Percentiles rank a stretch among this genome's conserved stretches.
Evolutionary conservation across 139 green algal species (phyloP).

Genomic region (Chlamydomonas incerta): DNA sequence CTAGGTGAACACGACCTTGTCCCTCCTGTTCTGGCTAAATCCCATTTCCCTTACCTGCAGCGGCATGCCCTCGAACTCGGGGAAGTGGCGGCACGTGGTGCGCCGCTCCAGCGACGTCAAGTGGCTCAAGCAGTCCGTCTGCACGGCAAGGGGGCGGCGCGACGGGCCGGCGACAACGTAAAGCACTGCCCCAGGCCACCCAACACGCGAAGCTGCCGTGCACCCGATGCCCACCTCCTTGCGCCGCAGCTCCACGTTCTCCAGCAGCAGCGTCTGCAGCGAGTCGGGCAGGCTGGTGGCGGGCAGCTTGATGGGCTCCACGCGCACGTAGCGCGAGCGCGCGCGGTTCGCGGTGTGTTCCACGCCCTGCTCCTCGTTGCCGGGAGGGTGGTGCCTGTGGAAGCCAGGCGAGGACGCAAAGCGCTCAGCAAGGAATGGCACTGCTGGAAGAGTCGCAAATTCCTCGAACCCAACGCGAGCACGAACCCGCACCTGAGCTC

Average conservation of each 20-base stretch:
- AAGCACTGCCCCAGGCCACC: too few relatives aligned
- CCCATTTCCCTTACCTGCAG: constrained; percentile 23
- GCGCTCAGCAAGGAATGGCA: too few relatives aligned
- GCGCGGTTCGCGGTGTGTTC: not conserved
- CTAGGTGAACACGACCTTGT: too few relatives aligned
- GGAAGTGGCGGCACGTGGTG: constrained; percentile 46
- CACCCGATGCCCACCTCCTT: constrained; percentile 39
- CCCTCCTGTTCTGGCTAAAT: too few relatives aligned
- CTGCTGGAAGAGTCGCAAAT: too few relatives aligned
- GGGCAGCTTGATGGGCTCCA: constrained; percentile 39
- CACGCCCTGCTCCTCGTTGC: not conserved
- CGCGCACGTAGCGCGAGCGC: not conserved
- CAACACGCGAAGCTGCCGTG: too few relatives aligned
- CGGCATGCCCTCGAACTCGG: constrained; percentile 45
- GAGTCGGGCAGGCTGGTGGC: constrained; percentile 19
- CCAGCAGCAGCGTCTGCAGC: constrained; percentile 37
- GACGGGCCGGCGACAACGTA: not conserved
- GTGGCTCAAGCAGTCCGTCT: constrained; percentile 41
- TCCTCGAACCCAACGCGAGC: too few relatives aligned
- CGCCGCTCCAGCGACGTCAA: constrained; percentile 43
- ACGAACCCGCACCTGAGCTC: constrained; percentile 33
- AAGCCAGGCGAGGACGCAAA: too few relatives aligned
- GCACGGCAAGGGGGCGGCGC: not conserved
- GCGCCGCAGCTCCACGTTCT: constrained; percentile 40
- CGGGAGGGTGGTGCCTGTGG: constrained; percentile 33